phyloP scores from a whole-genome alignment of 2,329 filamentous ascomycete species.

The Plectosphaerella sp. region DNA sequence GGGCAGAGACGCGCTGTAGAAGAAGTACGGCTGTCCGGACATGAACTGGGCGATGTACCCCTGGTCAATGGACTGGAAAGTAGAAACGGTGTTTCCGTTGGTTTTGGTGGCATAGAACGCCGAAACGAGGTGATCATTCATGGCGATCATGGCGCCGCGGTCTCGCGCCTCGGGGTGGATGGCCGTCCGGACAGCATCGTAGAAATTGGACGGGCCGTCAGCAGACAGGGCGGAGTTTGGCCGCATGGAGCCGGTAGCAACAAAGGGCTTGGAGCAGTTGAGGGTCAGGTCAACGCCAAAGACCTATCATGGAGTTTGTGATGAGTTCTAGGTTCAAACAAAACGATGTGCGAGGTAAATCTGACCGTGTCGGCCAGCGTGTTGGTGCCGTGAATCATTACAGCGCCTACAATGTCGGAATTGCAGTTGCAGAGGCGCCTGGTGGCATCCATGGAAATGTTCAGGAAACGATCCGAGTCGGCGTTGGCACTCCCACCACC shows the following conservation, averaged over 20 bases:
- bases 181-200: conserved; percentile 46
- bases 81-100: conserved; percentile 49
- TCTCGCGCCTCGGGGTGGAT: conserved; percentile 31
- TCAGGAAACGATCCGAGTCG: conserved; percentile 26
- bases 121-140: conserved; percentile 46
- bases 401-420: conserved; percentile 22
- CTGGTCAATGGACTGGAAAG: conserved; percentile 45
- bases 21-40: conserved; percentile 50
- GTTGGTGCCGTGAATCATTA: conserved; percentile 45
- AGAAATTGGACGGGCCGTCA: conserved; percentile 48
- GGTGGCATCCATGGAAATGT: conserved; percentile 25
- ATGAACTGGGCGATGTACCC: conserved; percentile 46
- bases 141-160: conserved; percentile 43
- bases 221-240: conserved; percentile 49
- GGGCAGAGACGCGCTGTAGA: conserved; percentile 39
- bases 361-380: conserved; percentile 47
- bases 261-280: conserved; percentile 47
- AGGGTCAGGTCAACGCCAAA: conserved; percentile 49
- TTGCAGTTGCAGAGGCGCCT: conserved; percentile 20
- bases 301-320: conserved; percentile 17
- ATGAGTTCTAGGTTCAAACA: not conserved
- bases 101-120: conserved; percentile 50
- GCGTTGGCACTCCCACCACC: conserved; percentile 21
- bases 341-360: not conserved
- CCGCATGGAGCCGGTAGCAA: conserved; percentile 50